Evolutionary conservation across 768 basidiomycete genomes (phyloP), one percentile per base, ranked within the genome.

Genomic region (Lentinula detonsa): DNA sequence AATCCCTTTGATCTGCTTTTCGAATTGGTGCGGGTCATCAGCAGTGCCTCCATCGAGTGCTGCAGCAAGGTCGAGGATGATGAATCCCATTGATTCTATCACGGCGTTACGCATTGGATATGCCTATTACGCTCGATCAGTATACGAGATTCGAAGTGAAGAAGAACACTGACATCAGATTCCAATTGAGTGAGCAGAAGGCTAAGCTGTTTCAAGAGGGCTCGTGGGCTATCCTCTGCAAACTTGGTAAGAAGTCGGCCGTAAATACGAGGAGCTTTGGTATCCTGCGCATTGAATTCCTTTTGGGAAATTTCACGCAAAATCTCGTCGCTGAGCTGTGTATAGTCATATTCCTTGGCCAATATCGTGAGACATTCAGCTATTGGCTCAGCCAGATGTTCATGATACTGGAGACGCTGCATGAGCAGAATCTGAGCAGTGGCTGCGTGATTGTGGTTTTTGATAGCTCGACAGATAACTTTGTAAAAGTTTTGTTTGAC

Each of bases 41-140:
- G 79, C 77, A 57, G 78, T 75, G 67, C 82, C 69, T 21, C 76
- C 75, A 45, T 81, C 81, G 18, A 75, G 72, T 2, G 84, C 80
- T 18, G 73, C 69, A 0, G 90, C 85, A 11, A 98, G 82, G 64
- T 98, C 92, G 48, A 81, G 78, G 69, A 98, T 93, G 63, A 98
- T 84, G 61, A 80, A 77, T 5, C 93, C 93, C 43, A 98, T 85
- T 61, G 95, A 83, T 70, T 98, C 96, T 55, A 99, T 84, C 60
- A 99, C 80, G 1, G 94, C 93, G 77, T 94, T 90, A 45, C 97
- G 93, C 87, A 99, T 95, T 0, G 95, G 92, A 69, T 98, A 97
- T 0, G 95, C 88, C 94, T 97, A 66, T 13, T 18, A 9, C 10
- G 10, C 40, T 37, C 23, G 62, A 18, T 62, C 46, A 59, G 21